Evolutionary conservation across 1,139 yeast genomes (phyloP).

Genomic region (Keqinozyma sinolaborantium): DNA sequence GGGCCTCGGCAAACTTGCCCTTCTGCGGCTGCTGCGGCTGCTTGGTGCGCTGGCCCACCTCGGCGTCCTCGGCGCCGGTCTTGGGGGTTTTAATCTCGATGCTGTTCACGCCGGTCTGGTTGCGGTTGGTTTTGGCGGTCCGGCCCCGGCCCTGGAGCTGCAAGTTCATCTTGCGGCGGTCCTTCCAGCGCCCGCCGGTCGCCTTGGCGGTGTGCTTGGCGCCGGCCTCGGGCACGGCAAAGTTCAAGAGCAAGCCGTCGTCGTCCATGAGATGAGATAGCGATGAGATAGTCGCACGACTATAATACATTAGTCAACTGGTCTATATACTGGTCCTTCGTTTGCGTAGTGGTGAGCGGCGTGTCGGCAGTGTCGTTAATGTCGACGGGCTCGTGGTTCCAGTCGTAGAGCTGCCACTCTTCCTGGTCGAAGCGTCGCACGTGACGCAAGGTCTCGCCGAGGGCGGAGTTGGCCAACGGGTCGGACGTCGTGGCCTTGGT

Average conservation of each 20-base stretch:
- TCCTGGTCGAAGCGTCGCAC: constrained; percentile 79
- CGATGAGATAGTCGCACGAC: constrained; percentile 1
- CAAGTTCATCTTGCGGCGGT: constrained; percentile 60
- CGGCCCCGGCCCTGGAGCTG: constrained; percentile 45
- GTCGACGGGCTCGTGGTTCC: constrained; percentile 42
- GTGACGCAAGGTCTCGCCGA: constrained; percentile 78
- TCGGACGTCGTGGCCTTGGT: constrained; percentile 64
- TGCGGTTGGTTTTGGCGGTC: constrained; percentile 22
- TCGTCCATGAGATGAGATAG: constrained; percentile 24
- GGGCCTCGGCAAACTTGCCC: constrained; percentile 34
- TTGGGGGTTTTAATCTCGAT: constrained; percentile 24
- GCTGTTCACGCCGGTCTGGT: constrained; percentile 34
- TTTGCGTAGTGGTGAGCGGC: not conserved
- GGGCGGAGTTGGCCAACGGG: constrained; percentile 60
- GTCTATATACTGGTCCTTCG: constrained; percentile 7
- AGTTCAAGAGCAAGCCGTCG: constrained; percentile 67
- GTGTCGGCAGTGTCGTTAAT: constrained; percentile 1
- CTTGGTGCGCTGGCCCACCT: constrained; percentile 18
- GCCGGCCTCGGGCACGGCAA: constrained; percentile 39
- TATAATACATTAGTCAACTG: constrained; percentile 3
- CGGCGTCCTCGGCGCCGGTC: constrained; percentile 1
- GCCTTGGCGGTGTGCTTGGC: constrained; percentile 30
- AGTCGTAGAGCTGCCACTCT: constrained; percentile 44
- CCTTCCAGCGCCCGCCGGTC: constrained; percentile 78
- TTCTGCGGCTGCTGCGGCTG: constrained; percentile 5